Base-by-base conservation (phyloP, 1,139 yeast genomes). In the Blastobotrys proliferans region DNA sequence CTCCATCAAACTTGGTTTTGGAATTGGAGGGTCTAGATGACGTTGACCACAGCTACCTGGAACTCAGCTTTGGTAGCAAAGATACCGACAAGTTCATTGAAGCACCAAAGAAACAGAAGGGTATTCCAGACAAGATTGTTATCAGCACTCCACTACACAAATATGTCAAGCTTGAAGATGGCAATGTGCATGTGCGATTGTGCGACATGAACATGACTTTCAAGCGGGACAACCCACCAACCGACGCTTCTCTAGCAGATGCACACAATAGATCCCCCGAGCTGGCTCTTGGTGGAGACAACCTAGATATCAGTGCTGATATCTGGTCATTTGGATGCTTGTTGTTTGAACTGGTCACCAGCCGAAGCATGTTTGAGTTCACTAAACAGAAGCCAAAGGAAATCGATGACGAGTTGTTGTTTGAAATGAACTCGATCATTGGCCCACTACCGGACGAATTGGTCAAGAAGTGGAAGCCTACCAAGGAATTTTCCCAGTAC, bases 401-500 rank as follows among this genome's bases (percentile, higher is more conserved):
- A 31, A 38, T 39, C 19, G 44, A 46, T n/a, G 49, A 46, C 28
- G 46, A 46, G 36, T 41, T 43, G 13, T 29, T 46, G 20, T 38
- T 46, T 27, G 45, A 38, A 24, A 43, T 46, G 46, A 46, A 46
- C 28, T 39, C 42, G 3, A 41, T 46, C 21, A 25, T 46, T 30
- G 49, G 49, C n/a, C 25, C 45, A 4, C 14, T 46, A 14, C 49
- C 49, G 18, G 38, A 43, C 21, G 39, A 37, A 17, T 28, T 46
- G 33, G 43, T 38, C 8, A 34, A 43, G 14, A 46, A 46, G 36
- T 46, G 49, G 49, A 46, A 46, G 44, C 49, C 49, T 20, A 36
- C 41, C 31, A 46, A 34, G 34, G 41, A 35, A 18, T 46, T 40
- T 35, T 36, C 46, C 24, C 36, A 34, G 13, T 35, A 38, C 27